Evolutionary conservation across 2,329 filamentous ascomycete species (phyloP).

Genomic region (Pseudogymnoascus sp.): DNA sequence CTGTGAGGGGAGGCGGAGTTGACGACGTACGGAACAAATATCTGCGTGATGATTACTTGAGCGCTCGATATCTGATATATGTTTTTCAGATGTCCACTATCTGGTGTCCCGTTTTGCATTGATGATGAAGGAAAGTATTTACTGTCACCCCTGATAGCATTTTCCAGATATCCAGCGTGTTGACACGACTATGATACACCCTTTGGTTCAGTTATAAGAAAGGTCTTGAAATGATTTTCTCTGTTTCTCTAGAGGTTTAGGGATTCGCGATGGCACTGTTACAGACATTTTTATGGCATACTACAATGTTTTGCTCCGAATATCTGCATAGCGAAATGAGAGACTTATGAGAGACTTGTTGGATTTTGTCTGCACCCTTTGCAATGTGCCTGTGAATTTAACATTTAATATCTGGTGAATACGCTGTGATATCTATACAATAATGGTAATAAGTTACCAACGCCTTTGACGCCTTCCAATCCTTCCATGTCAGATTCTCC

Average conservation of each 20-base stretch:
- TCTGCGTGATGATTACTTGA: conserved; percentile 3
- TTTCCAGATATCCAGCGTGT: conserved; percentile 8
- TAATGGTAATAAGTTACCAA: conserved; percentile 3
- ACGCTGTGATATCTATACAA: conserved; percentile 1
- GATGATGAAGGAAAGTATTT: background rate
- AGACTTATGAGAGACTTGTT: background rate
- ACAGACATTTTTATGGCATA: background rate
- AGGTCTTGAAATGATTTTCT: background rate
- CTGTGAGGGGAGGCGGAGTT: conserved; percentile 1
- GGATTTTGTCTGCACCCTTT: background rate
- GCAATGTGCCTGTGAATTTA: background rate
- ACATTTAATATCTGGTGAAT: background rate
- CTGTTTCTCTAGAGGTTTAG: conserved; percentile 6
- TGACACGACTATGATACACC: conserved; percentile 6
- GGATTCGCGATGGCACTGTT: background rate
- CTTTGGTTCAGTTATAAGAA: conserved; percentile 7
- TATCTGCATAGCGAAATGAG: conserved; percentile 5
- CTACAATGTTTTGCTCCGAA: background rate
- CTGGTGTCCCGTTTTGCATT: conserved; percentile 8
- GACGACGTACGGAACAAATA: conserved; percentile 5
- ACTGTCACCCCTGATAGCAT: background rate
- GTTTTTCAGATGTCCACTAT: conserved; percentile 8
- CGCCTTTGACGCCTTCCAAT: conserved; percentile 14
- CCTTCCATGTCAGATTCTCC: background rate
- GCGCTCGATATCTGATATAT: conserved; percentile 7